Conservation (phyloP, 75 land plant species). For the Azolla pinnata region DNA sequence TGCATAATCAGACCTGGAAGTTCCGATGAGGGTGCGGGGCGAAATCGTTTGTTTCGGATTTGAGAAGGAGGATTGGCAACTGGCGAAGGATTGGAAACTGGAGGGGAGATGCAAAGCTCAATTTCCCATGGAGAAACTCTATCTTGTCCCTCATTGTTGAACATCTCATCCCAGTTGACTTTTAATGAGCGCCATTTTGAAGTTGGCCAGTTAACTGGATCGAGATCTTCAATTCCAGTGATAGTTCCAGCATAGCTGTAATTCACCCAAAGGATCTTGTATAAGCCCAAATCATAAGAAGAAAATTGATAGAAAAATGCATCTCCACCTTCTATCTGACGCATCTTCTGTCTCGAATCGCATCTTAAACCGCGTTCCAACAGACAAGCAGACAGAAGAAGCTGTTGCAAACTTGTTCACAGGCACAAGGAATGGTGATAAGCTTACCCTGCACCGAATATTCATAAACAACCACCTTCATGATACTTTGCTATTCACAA, state of each 20-base stretch:
- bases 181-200: constrained; percentile 41
- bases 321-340: constrained; percentile 63
- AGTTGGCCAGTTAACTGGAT: constrained; percentile 21
- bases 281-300: background rate
- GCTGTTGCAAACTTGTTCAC: constrained; percentile 59
- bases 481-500: background rate
- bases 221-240: constrained; percentile 28
- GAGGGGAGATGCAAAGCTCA: constrained; percentile 39
- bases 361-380: constrained; percentile 83
- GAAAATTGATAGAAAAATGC: background rate
- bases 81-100: constrained; percentile 12
- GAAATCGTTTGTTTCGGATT: constrained; percentile 33
- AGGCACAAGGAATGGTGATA: constrained; percentile 54
- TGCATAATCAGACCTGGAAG: constrained; percentile 22
- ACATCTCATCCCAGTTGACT: constrained; percentile 51
- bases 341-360: constrained; percentile 81
- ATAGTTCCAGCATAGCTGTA: constrained; percentile 35
- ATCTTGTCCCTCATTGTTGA: constrained; percentile 32
- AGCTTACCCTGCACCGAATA: constrained; percentile 45
- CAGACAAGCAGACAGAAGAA: constrained; percentile 30
- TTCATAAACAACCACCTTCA: background rate
- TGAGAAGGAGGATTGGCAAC: constrained; percentile 13
- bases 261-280: background rate
- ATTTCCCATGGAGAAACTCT: constrained; percentile 78
- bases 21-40: constrained; percentile 17